Evolutionary conservation across 2,329 filamentous ascomycete genomes (phyloP).

Genomic region (Fusarium coicis): DNA sequence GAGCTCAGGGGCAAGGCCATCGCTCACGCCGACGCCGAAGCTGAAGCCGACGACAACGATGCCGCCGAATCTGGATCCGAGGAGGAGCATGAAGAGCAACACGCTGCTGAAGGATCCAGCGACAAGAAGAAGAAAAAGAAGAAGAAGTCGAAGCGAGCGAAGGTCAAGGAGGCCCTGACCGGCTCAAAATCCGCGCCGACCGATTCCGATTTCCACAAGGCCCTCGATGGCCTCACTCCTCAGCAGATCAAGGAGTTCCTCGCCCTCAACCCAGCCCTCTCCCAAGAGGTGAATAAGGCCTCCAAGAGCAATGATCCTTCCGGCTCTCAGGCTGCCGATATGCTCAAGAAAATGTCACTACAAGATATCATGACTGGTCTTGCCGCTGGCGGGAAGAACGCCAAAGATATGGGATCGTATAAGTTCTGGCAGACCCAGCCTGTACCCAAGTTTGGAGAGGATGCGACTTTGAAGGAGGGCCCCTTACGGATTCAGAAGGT

Average conservation of each 20-base stretch:
- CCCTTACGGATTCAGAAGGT: conserved; percentile 84
- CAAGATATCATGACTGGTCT: conserved; percentile 80
- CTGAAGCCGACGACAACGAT: conserved; percentile 58
- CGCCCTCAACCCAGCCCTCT: conserved; percentile 77
- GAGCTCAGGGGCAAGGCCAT: conserved; percentile 61
- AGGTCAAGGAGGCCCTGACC: conserved; percentile 61
- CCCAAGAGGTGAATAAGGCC: conserved; percentile 62
- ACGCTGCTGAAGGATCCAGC: conserved; percentile 50
- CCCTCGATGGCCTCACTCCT: conserved; percentile 63
- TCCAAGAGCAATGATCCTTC: conserved; percentile 51
- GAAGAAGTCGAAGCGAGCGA: conserved; percentile 73
- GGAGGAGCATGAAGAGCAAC: conserved; percentile 51
- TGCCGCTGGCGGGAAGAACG: conserved; percentile 84
- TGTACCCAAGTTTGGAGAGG: conserved; percentile 82
- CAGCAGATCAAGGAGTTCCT: conserved; percentile 74
- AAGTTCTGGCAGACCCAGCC: conserved; percentile 99
- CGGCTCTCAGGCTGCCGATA: conserved; percentile 59
- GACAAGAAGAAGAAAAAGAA: conserved; percentile 66
- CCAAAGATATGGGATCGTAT: conserved; percentile 96
- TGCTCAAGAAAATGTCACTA: conserved; percentile 71
- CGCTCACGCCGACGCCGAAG: conserved; percentile 50
- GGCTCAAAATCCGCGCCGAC: conserved; percentile 48
- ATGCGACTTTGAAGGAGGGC: conserved; percentile 73
- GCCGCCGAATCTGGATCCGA: conserved; percentile 60
- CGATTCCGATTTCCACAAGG: conserved; percentile 59